Percentiles rank a stretch among this genome's conserved stretches.
phyloP scores from a whole-genome alignment of 768 basidiomycete species.

The Mrakia gelida region DNA sequence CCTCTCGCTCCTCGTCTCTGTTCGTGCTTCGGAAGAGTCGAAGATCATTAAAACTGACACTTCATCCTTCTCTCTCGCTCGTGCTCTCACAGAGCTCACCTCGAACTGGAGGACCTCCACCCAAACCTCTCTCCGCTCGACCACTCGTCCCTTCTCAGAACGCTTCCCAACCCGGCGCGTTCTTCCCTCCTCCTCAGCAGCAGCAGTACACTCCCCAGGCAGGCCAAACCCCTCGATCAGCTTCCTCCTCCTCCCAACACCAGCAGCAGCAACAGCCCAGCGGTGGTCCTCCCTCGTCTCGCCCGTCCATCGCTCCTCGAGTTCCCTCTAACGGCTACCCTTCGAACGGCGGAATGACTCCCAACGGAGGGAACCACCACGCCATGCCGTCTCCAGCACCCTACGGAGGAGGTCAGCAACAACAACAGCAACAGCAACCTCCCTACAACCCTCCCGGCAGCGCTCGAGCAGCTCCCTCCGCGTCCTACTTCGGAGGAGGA shows the following conservation, averaged over 20 bases:
- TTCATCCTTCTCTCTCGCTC: neutral
- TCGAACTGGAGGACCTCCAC: neutral
- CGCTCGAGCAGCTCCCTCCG: neutral
- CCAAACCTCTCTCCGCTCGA: neutral
- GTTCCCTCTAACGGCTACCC: neutral
- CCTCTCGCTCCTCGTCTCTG: too few species aligned
- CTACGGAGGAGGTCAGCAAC: neutral
- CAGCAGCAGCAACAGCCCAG: neutral
- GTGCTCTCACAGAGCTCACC: neutral
- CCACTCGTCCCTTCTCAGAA: neutral
- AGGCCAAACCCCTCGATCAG: neutral
- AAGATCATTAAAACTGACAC: too few species aligned
- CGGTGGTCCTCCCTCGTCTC: neutral
- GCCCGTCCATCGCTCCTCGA: neutral
- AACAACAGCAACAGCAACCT: conserved; percentile 5
- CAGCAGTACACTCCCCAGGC: neutral
- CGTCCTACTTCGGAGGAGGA: neutral
- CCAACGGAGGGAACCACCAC: neutral
- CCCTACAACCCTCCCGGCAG: neutral
- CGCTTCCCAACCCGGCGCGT: neutral
- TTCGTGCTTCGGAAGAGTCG: too few species aligned
- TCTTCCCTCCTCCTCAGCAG: neutral
- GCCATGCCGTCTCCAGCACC: neutral
- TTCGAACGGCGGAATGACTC: neutral
- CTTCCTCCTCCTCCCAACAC: neutral